Conservation (phyloP, 805 yeast species). For the Torulaspora maleeae region DNA sequence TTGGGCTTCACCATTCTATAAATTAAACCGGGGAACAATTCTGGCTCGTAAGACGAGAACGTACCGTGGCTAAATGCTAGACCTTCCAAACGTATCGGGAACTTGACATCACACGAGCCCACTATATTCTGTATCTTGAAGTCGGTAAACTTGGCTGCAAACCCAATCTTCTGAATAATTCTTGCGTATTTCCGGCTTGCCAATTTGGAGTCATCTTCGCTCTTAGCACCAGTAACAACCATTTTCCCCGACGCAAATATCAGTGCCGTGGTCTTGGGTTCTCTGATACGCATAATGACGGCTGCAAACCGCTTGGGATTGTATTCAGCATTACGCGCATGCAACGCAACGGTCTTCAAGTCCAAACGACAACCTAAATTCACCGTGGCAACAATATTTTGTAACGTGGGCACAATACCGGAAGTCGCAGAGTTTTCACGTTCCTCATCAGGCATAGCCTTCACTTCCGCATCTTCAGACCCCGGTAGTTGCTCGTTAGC, state of each 20-base stretch:
- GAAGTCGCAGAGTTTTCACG: constrained; percentile 72
- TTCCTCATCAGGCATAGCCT: constrained; percentile 20
- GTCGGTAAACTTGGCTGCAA: constrained; percentile 95
- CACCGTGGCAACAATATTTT: constrained; percentile 96
- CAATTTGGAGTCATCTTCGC: constrained; percentile 96
- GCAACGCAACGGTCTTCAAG: constrained; percentile 93
- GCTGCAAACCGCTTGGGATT: constrained; percentile 99
- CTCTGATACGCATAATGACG: constrained; percentile 98
- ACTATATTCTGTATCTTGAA: constrained; percentile 97
- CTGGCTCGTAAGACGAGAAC: constrained; percentile 98
- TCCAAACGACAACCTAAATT: constrained; percentile 94
- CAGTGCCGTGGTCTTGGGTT: constrained; percentile 96
- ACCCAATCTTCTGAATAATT: constrained; percentile 95
- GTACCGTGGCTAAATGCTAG: constrained; percentile 97
- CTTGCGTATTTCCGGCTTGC: constrained; percentile 98
- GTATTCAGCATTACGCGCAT: constrained; percentile 98
- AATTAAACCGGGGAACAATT: constrained; percentile 94
- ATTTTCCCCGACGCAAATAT: constrained; percentile 98
- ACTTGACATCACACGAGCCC: constrained; percentile 97
- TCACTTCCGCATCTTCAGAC: constrained; percentile 6
- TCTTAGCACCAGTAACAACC: constrained; percentile 99
- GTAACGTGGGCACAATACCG: constrained; percentile 91
- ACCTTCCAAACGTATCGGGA: constrained; percentile 96
- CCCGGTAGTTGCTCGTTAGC: constrained; percentile 8
- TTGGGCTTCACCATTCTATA: constrained; percentile 99